A percentile compares a stretch with the other conserved stretches of the same genome.
Evolutionary conservation across 2,329 filamentous ascomycete genomes (phyloP).

Genomic region (Xylaria sp.): DNA sequence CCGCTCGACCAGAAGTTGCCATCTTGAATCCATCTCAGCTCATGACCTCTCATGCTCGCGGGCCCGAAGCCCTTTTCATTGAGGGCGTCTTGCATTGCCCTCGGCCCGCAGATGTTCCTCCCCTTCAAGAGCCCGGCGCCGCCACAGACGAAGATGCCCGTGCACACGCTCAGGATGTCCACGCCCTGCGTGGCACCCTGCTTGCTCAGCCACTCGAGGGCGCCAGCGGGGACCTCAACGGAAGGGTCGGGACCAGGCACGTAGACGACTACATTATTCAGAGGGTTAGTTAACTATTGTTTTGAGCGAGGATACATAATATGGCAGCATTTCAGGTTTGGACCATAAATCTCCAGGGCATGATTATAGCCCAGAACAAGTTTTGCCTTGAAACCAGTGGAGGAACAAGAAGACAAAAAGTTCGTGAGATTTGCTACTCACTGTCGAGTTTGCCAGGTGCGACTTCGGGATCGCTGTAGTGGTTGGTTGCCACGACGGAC

Average conservation of each 20-base stretch:
- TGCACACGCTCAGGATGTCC: constrained; percentile 64
- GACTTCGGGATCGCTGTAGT: constrained; percentile 58
- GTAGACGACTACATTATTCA: constrained; percentile 52
- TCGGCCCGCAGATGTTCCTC: constrained; percentile 59
- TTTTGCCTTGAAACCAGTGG: background rate
- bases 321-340: background rate
- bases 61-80: constrained; percentile 53
- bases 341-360: background rate
- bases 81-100: constrained; percentile 56
- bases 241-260: constrained; percentile 62
- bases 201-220: constrained; percentile 56
- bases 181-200: constrained; percentile 55
- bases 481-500: constrained; percentile 56
- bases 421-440: background rate
- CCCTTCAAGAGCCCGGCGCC: constrained; percentile 61
- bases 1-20: constrained; percentile 67
- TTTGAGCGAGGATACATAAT: background rate
- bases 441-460: constrained; percentile 62
- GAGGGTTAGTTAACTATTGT: background rate
- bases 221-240: constrained; percentile 41
- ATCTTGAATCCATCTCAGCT: constrained; percentile 62
- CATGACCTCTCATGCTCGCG: constrained; percentile 57
- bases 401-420: background rate
- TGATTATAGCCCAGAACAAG: background rate
- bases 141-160: constrained; percentile 61